A percentile compares a stretch with the other conserved stretches of the same genome.
Evolutionary conservation across 345 rosid species (phyloP).

Genomic region (Brassica napus): DNA sequence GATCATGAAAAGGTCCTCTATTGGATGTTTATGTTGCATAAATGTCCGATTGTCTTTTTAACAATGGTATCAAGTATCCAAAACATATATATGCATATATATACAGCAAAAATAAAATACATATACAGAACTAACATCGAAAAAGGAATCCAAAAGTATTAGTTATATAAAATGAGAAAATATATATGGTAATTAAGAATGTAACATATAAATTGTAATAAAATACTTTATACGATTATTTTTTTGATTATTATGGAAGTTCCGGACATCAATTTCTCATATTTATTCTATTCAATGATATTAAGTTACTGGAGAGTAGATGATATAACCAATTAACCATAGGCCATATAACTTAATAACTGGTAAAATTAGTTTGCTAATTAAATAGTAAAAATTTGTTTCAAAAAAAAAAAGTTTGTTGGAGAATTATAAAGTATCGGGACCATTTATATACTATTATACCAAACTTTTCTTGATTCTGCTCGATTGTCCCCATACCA

Average conservation of each 20-base stretch:
- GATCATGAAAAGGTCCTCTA: conserved; percentile 31
- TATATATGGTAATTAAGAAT: not conserved
- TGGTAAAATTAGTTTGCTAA: no score
- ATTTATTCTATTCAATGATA: no score
- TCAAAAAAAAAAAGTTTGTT: not conserved
- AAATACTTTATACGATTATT: not conserved
- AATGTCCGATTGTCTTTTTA: conserved; percentile 11
- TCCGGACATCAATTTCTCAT: no score
- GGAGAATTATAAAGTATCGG: not conserved
- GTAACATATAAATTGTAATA: not conserved
- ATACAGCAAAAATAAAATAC: not conserved
- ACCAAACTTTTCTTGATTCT: conserved; percentile 38
- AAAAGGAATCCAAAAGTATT: not conserved
- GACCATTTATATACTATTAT: conserved; percentile 19
- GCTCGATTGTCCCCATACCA: conserved; percentile 33
- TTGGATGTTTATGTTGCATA: conserved; percentile 23
- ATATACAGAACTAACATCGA: not conserved
- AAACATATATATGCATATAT: not conserved
- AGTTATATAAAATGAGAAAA: not conserved
- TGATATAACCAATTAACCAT: not conserved
- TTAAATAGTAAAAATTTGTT: conserved; percentile 23
- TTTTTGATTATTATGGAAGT: not conserved
- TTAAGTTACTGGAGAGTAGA: no score
- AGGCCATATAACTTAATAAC: not conserved
- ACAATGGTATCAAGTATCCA: not conserved